Evolutionary conservation across 192 early-diverging fungal genomes (phyloP), one percentile per base, ranked within the genome.

Genomic region (Backusella westeae): DNA sequence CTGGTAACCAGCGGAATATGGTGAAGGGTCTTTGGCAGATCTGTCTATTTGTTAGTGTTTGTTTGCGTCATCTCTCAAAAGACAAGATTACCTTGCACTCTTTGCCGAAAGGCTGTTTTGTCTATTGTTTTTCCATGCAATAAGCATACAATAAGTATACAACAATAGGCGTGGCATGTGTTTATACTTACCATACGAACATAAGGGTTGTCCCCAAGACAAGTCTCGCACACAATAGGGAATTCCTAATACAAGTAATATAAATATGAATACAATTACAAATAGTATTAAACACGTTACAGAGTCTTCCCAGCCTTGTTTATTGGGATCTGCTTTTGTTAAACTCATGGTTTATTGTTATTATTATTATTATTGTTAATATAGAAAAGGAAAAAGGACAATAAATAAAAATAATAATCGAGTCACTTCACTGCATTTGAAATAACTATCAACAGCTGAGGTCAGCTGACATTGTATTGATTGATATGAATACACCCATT

Each of bases 191-290:
- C 93, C 98, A 99, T 99, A 75, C 97, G 94, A 69, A 99, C 91
- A 77, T 99, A 99, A 34, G 98, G 98, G 77, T 99, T 99, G 67
- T 94, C 92, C 23, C 98, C 98, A 26, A 99, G 86, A 76, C 98
- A 99, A 49, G 96, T 96, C 83, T 98, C 97, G 86, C 98, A 99
- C 65, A 97, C 87, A 71, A 95, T 95, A 35, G 94, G 93, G 75
- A 94, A 94, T 78, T 93, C 93, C 75, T 76, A 32, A 32, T 32
- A 32, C 32, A 69, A 19, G n/a, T 59, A 41, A 67, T 52, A 46
- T 17, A 44, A 34, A 74, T 7, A 36, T 9, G 10, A 10, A 9
- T 10, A 39, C 10, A 39, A 9, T 39, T 39, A 39, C 10, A 39
- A 0, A 9, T 35, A 3, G 0, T 26, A 9, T 9, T 56, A 9